Base-by-base conservation (phyloP, 2,329 filamentous ascomycete species). In the Fusarium sublunatum region DNA sequence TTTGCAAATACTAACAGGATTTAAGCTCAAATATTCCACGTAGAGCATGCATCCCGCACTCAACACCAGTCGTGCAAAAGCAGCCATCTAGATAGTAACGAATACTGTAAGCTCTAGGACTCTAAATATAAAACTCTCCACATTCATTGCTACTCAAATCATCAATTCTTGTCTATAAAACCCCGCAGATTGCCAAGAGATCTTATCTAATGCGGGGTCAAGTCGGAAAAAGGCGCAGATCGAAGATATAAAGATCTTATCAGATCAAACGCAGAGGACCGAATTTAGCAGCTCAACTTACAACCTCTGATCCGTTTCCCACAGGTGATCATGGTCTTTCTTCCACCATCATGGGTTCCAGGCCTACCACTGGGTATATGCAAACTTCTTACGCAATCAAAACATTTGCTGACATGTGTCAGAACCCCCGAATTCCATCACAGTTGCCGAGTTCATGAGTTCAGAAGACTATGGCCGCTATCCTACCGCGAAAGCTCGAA, bases 371-470 rank as follows among this genome's bases (percentile, higher is more conserved):
- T 50, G 3, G 19, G 54, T 52, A 40, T 5, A 5, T 31, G 4
- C 6, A 10, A 4, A 7, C 2, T 2, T 4, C 5, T 3, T 13
- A 11, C 0, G 0, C 7, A 7, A 7, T 1, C 2, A 8, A 0
- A 15, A 7, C 1, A 3, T 12, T 2, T 9, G 2, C 19, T 29
- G 4, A 53, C 26, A 4, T 1, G 1, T 4, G 9, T 3, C 2
- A 61, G 58, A 61, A 2, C 56, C 57, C 1, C 57, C 57, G 0
- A 29, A 57, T 3, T 48, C 15, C 7, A 7, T 61, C 22, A 83
- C 91, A 1, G 83, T 96, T 47, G 83, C 83, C 65, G 87, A 94
- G 49, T 96, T 96, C 75, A 89, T 96, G 80, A 93, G 70, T 76
- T 82, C 43, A 83, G 86, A 69, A 2, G 10, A 39, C 0, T 64